phyloP scores from a whole-genome alignment of 257 asterid species.

The Scutellaria minor region DNA sequence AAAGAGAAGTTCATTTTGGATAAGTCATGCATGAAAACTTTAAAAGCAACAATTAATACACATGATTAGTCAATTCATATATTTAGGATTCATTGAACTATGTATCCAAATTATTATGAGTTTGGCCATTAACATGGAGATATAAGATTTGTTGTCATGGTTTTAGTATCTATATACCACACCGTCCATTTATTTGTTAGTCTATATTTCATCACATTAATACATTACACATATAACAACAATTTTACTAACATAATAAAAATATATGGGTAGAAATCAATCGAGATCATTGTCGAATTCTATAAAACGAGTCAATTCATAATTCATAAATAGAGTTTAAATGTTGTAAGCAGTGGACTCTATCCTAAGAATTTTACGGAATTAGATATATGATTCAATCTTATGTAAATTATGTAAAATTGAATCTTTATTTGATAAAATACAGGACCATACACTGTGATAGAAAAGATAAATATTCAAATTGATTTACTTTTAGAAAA shows the following conservation, averaged over 20 bases:
- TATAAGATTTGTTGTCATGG: conserved; percentile 37
- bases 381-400: not conserved
- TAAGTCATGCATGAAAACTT: conserved; percentile 47
- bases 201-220: conserved; percentile 21
- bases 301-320: too few species aligned
- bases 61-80: conserved; percentile 38
- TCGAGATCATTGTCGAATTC: too few species aligned
- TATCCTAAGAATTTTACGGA: too few species aligned
- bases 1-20: conserved; percentile 21
- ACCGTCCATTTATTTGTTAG: conserved; percentile 29
- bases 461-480: too few species aligned
- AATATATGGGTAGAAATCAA: too few species aligned
- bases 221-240: too few species aligned
- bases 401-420: not conserved
- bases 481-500: too few species aligned
- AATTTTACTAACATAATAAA: too few species aligned
- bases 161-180: conserved; percentile 49
- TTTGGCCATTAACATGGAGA: conserved; percentile 35
- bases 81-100: conserved; percentile 32
- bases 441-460: too few species aligned
- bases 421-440: too few species aligned
- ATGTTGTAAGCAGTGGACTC: too few species aligned
- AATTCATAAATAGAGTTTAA: too few species aligned
- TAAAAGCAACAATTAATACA: conserved; percentile 23
- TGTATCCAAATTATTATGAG: conserved; percentile 15